A percentile compares a stretch with the other conserved stretches of the same genome.
phyloP scores from a whole-genome alignment of 2,329 filamentous ascomycete genomes.

The Scytalidium sp. region DNA sequence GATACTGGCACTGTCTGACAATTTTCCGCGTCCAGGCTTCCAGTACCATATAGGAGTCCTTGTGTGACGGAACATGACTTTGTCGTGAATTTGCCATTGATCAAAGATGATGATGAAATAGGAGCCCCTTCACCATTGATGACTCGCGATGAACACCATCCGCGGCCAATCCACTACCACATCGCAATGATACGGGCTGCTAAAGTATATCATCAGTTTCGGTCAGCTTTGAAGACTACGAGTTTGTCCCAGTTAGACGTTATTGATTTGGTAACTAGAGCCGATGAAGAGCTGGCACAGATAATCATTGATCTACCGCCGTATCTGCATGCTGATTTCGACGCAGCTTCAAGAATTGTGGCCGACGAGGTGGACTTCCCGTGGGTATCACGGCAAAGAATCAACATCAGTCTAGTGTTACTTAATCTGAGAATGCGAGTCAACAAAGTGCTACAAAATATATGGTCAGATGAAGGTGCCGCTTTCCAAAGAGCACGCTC shows the following conservation, averaged over 20 bases:
- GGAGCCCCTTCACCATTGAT: not conserved
- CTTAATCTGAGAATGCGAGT: constrained; percentile 1
- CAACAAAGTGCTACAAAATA: constrained; percentile 2
- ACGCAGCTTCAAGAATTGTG: too few species aligned
- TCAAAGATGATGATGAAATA: not conserved
- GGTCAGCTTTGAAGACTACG: not conserved
- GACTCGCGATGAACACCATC: not conserved
- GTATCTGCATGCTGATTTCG: not conserved
- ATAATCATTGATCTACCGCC: constrained; percentile 1
- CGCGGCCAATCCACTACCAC: constrained; percentile 1
- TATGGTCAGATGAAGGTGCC: not conserved
- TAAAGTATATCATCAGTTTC: not conserved
- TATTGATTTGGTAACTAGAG: not conserved
- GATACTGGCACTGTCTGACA: too few species aligned
- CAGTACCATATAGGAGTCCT: not conserved
- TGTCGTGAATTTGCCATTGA: not conserved
- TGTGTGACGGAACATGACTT: constrained; percentile 2
- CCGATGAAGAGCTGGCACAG: not conserved
- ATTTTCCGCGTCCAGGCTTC: too few species aligned
- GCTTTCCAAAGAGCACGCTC: not conserved
- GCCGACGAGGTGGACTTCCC: too few species aligned
- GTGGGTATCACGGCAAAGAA: constrained; percentile 54
- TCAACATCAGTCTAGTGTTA: not conserved
- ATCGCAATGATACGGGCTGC: constrained; percentile 1
- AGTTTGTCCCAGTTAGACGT: not conserved